These are phyloP conservation scores for Trametes pubescens DNA, from an alignment of 1,284 basidiomycete species.

Conservation along the genomic window DNA sequence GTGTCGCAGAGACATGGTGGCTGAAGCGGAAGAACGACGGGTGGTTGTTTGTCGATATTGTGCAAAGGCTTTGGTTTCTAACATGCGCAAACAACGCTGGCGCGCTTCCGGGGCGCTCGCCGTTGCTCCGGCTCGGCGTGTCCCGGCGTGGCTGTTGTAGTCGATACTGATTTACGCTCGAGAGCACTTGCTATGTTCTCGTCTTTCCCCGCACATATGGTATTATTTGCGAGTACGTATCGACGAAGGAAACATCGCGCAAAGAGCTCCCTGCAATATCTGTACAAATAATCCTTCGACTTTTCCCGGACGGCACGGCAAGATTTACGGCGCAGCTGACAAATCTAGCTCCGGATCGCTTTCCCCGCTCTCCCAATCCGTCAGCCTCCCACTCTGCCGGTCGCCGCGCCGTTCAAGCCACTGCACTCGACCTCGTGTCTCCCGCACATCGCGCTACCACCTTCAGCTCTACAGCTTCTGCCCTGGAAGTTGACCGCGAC, in stretches of 20 bases:
- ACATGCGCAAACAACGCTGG: constrained; percentile 37
- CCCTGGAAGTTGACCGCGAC: constrained; percentile 28
- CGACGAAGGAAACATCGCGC: too few species aligned
- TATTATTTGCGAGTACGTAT: too few species aligned
- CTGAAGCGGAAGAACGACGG: constrained; percentile 33
- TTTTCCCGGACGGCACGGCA: too few species aligned
- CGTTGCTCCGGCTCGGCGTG: constrained; percentile 2
- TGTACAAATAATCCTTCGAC: too few species aligned
- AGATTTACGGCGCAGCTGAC: constrained; percentile 20
- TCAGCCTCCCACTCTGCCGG: constrained; percentile 13
- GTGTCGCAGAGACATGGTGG: constrained; percentile 55
- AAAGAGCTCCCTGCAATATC: too few species aligned
- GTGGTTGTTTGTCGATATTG: constrained; percentile 36
- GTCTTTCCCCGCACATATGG: too few species aligned
- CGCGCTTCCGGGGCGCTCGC: neutral
- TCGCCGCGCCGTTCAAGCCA: constrained; percentile 25
- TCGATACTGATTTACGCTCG: neutral
- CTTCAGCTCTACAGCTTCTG: constrained; percentile 11
- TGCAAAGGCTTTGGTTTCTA: constrained; percentile 39
- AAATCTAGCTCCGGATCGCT: constrained; percentile 28
- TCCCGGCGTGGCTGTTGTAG: constrained; percentile 14
- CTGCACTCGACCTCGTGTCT: constrained; percentile 23
- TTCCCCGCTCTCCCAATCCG: constrained; percentile 22
- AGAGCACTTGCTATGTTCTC: neutral
- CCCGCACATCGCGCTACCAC: constrained; percentile 19